A percentile compares a stretch with the other conserved stretches of the same genome.
phyloP scores from a whole-genome alignment of 129 eudicot genomes.

The Daucus carota region DNA sequence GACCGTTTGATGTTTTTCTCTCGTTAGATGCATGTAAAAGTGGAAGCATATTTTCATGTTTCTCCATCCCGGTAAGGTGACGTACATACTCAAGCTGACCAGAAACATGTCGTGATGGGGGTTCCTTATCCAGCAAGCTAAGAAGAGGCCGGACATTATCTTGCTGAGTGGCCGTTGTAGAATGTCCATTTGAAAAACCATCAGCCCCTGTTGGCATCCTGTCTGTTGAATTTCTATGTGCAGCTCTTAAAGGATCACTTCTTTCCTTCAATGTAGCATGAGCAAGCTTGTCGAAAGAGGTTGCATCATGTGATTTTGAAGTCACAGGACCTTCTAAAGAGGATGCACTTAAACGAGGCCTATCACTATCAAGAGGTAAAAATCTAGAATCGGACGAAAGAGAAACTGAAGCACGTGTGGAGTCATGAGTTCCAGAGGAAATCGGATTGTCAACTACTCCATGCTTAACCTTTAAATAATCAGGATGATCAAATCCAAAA shows the following conservation, averaged over 20 bases:
- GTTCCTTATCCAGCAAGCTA: slow-evolving; percentile 95
- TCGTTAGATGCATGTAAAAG: slow-evolving; percentile 79
- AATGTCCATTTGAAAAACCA: slow-evolving; percentile 53
- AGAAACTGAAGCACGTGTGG: slow-evolving; percentile 45
- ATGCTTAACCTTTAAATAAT: slow-evolving; percentile 47
- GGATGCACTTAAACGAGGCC: slow-evolving; percentile 46
- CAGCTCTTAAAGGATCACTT: slow-evolving; percentile 42
- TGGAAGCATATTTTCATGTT: slow-evolving; percentile 78
- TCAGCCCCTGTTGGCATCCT: slow-evolving; percentile 54
- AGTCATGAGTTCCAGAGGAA: slow-evolving; percentile 50
- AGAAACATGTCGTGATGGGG: slow-evolving; percentile 91
- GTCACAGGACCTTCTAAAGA: slow-evolving; percentile 36
- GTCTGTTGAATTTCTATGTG: slow-evolving; percentile 53
- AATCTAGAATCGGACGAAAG: slow-evolving; percentile 54
- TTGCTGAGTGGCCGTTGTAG: slow-evolving; percentile 46
- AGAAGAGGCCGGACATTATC: slow-evolving; percentile 92
- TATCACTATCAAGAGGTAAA: slow-evolving; percentile 42
- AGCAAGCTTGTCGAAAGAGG: neutral
- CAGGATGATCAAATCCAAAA: slow-evolving; percentile 53
- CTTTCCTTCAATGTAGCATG: slow-evolving; percentile 10
- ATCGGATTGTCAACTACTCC: slow-evolving; percentile 41
- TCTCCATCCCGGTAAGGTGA: slow-evolving; percentile 83
- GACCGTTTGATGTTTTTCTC: slow-evolving; percentile 62
- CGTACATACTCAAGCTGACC: slow-evolving; percentile 89
- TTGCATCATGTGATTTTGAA: slow-evolving; percentile 50